Conservation (phyloP, 257 asterid genomes). For the Fraxinus anomala region DNA sequence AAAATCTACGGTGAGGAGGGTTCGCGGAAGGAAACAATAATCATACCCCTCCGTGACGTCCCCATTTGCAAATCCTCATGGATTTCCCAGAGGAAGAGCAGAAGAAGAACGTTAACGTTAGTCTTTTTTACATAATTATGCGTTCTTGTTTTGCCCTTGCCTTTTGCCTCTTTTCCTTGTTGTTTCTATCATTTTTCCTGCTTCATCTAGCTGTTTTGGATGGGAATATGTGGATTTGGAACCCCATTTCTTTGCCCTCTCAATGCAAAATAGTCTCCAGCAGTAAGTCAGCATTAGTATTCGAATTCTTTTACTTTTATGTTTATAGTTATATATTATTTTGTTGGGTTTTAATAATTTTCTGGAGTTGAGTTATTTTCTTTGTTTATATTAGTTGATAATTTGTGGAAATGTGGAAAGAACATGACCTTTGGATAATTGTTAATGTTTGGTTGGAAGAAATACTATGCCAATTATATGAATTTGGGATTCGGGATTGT, state of each 20-base stretch:
- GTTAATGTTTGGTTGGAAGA: too few relatives aligned
- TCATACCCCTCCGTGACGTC: not conserved
- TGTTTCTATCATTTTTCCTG: conserved; percentile 46
- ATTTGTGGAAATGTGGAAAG: conserved; percentile 13
- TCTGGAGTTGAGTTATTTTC: not conserved
- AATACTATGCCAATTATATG: too few relatives aligned
- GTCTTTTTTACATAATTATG: conserved; percentile 30
- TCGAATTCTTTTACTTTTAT: conserved; percentile 3
- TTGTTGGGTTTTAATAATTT: not conserved
- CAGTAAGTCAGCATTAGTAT: conserved; percentile 48
- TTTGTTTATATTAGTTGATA: not conserved
- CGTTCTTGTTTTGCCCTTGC: conserved; percentile 49
- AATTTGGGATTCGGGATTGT: too few relatives aligned
- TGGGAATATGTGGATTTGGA: conserved; percentile 67
- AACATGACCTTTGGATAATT: conserved; percentile 10
- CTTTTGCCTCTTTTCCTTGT: conserved; percentile 41
- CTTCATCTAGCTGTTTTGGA: conserved; percentile 59
- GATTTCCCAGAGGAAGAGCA: conserved; percentile 51
- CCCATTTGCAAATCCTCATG: conserved; percentile 38
- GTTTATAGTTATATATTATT: too few relatives aligned
- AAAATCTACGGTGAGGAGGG: conserved; percentile 55
- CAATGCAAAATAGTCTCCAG: conserved; percentile 84
- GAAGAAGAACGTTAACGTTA: conserved; percentile 26
- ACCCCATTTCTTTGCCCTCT: conserved; percentile 78
- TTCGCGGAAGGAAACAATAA: not conserved